Conservation (phyloP, 2,329 filamentous ascomycete species). For the Pestalotiopsis sp. region DNA sequence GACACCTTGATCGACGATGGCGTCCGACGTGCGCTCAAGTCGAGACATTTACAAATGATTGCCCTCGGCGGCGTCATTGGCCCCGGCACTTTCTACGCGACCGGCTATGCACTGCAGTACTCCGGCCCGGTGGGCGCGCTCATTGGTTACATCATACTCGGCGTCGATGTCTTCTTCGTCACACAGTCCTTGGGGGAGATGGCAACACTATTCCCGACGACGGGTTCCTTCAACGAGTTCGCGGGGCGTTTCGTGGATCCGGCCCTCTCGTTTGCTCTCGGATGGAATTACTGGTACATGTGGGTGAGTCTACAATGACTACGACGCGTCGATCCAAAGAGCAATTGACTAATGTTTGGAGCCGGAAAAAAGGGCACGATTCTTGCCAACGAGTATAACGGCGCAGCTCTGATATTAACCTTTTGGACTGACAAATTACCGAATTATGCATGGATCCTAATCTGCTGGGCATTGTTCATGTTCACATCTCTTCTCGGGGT, state of each 20-base stretch:
- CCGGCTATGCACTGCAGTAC: constrained; percentile 30
- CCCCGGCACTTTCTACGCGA: constrained; percentile 29
- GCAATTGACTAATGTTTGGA: constrained; percentile 16
- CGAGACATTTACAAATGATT: constrained; percentile 30
- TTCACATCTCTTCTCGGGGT: constrained; percentile 36
- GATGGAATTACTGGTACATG: constrained; percentile 50
- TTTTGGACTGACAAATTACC: constrained; percentile 47
- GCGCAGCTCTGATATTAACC: neutral
- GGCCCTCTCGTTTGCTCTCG: constrained; percentile 46
- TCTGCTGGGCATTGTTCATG: constrained; percentile 47
- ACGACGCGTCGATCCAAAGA: neutral
- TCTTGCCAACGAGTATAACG: constrained; percentile 1
- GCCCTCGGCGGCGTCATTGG: constrained; percentile 30
- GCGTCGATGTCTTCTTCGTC: constrained; percentile 34
- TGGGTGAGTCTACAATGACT: neutral
- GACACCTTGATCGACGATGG: neutral
- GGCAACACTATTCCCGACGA: constrained; percentile 51
- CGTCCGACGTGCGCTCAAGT: constrained; percentile 21
- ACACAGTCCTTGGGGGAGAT: constrained; percentile 60
- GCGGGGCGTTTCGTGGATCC: constrained; percentile 53
- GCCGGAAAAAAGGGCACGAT: neutral
- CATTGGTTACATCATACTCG: constrained; percentile 32
- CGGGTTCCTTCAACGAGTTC: constrained; percentile 49
- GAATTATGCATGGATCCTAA: constrained; percentile 45
- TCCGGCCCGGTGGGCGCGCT: constrained; percentile 32